Percentiles rank a stretch among this genome's conserved stretches.
Conservation (phyloP, 306 rosid species). For the Rosa persica region DNA sequence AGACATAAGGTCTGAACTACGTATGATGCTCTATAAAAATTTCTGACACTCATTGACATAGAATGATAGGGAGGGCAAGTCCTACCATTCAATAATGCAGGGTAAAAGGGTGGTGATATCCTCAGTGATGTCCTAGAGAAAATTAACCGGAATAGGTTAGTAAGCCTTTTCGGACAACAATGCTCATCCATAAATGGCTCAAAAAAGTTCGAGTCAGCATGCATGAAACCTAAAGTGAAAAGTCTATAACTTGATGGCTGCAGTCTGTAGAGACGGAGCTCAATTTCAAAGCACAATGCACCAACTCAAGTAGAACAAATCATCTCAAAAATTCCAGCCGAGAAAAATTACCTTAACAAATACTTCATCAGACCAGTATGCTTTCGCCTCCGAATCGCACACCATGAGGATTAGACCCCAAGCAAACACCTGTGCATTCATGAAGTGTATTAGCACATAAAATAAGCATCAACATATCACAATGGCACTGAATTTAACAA, state of each 20-base stretch:
- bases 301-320: background rate
- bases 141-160: conserved; percentile 19
- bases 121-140: conserved; percentile 30
- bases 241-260: background rate
- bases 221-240: background rate
- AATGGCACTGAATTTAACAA: background rate
- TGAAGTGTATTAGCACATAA: background rate
- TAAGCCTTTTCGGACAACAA: background rate
- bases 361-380: conserved; percentile 58
- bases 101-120: conserved; percentile 17
- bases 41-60: conserved; percentile 23
- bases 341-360: conserved; percentile 62
- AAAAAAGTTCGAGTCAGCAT: background rate
- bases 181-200: background rate
- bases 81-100: conserved; percentile 31
- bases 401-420: conserved; percentile 73
- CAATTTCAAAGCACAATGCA: background rate
- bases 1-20: conserved; percentile 21
- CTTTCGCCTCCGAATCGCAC: conserved; percentile 48
- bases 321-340: background rate
- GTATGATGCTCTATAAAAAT: conserved; percentile 8
- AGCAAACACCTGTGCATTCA: conserved; percentile 53
- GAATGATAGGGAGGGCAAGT: conserved; percentile 25
- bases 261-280: background rate
- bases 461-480: background rate